Evolutionary conservation across 2,329 filamentous ascomycete genomes (phyloP), one percentile per base, ranked within the genome.

Genomic region (Colletotrichum abscissum): DNA sequence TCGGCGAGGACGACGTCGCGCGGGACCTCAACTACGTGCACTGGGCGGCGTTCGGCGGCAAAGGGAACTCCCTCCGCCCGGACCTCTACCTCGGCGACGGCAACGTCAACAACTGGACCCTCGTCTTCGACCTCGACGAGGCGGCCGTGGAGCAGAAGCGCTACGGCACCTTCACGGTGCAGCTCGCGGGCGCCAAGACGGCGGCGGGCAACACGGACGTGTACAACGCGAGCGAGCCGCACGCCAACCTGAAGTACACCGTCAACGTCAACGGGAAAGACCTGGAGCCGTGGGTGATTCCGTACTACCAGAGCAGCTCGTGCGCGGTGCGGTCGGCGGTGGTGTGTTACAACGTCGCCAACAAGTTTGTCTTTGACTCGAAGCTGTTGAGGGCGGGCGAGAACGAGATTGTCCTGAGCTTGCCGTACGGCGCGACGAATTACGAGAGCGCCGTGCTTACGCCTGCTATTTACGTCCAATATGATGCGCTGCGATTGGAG

Each of bases 121-220:
- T 90, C 33, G 76, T 84, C 0, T 91, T 89, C 73, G 82, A 87
- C 72, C 68, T 75, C 60, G 79, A 81, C 5, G 78, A 82, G 35
- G 76, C 81, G 0, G 81, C 88, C 63, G 76, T 91, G 1, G 76
- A 79, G 3, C 79, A 80, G 6, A 86, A 83, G 69, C 82, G 79
- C 35, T 80, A 82, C 28, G 90, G 89, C 0, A 92, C 88, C 0
- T 87, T 92, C 30, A 92, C 90, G 0, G 85, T 92, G 1, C 90
- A 92, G 77, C 83, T 92, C 1, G 90, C 90, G 0, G 90, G 88
- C 2, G 90, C 87, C 2, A 92, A 92, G 81, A 90, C 88, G 0
- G 89, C 89, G 4, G 85, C 87, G 0, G 89, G 90, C 0, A 91
- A 91, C 76, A 90, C 88, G 0, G 89, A 91, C 78, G 82, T 87